Conservation (phyloP, 108 stramenopile genomes). For the Skeletonema grethae region DNA sequence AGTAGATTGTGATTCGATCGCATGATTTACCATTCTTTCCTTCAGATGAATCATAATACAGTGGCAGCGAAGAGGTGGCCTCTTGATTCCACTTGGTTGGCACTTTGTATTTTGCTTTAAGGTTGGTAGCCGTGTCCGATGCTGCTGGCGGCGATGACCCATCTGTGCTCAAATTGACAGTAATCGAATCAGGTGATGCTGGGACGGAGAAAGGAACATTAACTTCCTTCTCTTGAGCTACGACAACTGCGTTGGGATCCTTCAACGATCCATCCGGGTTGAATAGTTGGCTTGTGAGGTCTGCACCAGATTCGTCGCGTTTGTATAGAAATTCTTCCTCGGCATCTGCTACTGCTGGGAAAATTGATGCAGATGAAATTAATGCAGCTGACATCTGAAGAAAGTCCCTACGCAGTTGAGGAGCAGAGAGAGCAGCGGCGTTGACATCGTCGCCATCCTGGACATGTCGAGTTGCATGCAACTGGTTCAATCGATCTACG, state of each 20-base stretch:
- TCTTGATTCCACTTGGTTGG: conserved; percentile 75
- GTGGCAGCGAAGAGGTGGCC: conserved; percentile 44
- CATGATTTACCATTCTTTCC: conserved; percentile 68
- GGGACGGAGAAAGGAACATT: conserved; percentile 44
- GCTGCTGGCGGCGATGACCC: conserved; percentile 20
- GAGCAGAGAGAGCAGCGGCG: neutral
- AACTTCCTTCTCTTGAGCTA: conserved; percentile 63
- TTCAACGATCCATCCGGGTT: conserved; percentile 79
- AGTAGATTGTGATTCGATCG: conserved; percentile 71
- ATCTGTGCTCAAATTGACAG: conserved; percentile 47
- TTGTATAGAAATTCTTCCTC: conserved; percentile 22
- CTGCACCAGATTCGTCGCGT: conserved; percentile 19
- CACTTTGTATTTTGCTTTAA: conserved; percentile 59
- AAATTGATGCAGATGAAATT: conserved; percentile 9
- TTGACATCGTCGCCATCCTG: neutral
- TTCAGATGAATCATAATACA: conserved; percentile 61
- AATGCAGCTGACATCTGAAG: conserved; percentile 11
- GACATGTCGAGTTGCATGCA: conserved; percentile 2
- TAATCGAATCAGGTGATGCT: conserved; percentile 37
- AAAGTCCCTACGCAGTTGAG: conserved; percentile 34
- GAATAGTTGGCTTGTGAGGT: conserved; percentile 66
- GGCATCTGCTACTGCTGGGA: conserved; percentile 11
- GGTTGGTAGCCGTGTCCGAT: conserved; percentile 12
- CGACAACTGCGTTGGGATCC: conserved; percentile 37
- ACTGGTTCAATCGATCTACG: neutral